Percentiles rank a stretch among this genome's conserved stretches.
Conservation (phyloP, 176 grass and related monocot genomes). For the Musa acuminata region DNA sequence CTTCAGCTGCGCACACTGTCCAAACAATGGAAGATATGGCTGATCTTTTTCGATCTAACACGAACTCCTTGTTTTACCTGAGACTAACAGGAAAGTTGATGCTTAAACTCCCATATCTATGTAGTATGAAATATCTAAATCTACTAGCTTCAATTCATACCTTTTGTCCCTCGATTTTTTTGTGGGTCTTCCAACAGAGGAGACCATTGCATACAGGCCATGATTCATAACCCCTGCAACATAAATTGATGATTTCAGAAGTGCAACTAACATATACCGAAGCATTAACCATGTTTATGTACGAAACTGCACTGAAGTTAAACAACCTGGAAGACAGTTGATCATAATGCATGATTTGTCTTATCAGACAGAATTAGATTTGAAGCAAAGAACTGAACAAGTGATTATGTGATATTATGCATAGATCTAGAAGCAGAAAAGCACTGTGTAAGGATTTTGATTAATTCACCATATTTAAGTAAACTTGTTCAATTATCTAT, state of each 20-base stretch:
- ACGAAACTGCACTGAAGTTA: too few species aligned
- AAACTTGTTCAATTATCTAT: background rate
- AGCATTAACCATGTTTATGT: background rate
- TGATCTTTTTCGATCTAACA: background rate
- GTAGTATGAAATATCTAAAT: background rate
- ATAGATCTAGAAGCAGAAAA: too few species aligned
- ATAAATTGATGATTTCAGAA: background rate
- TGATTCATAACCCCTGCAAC: slow-evolving; percentile 7
- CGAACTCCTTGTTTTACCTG: slow-evolving; percentile 11
- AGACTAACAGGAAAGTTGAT: background rate
- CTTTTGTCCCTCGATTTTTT: background rate
- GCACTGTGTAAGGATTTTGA: too few species aligned
- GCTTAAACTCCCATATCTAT: background rate
- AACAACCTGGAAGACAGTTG: background rate
- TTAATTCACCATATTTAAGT: background rate
- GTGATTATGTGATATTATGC: too few species aligned
- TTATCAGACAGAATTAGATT: background rate
- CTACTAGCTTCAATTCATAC: background rate
- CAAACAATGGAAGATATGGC: slow-evolving; percentile 1
- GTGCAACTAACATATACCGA: background rate
- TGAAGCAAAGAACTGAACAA: background rate
- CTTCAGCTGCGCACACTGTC: background rate
- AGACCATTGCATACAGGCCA: slow-evolving; percentile 6
- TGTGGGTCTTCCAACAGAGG: background rate
- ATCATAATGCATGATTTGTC: background rate